Conservation (phyloP, 2,329 filamentous ascomycete species). For the Botrytis fragariae region DNA sequence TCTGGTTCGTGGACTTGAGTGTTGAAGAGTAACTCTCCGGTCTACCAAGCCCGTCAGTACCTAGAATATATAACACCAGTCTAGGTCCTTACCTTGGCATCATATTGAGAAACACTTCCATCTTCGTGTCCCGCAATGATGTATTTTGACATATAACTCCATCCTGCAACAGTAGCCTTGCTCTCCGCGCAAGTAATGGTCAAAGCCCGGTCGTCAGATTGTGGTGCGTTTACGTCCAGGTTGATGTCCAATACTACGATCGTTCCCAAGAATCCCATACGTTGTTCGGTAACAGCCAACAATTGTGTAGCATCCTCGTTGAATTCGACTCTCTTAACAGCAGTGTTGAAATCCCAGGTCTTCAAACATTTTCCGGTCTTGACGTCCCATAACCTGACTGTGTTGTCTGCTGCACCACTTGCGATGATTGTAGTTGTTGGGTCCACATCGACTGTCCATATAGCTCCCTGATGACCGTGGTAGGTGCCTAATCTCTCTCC, state of each 20-base stretch:
- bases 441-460: constrained; percentile 98
- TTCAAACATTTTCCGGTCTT: constrained; percentile 90
- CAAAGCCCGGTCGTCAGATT: constrained; percentile 77
- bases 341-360: constrained; percentile 96
- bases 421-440: constrained; percentile 88
- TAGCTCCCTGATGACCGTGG: constrained; percentile 92
- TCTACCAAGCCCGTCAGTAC: constrained; percentile 45
- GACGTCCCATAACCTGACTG: constrained; percentile 94
- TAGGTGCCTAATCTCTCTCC: constrained; percentile 97
- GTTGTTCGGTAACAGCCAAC: constrained; percentile 95
- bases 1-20: constrained; percentile 83
- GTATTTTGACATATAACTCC: constrained; percentile 91
- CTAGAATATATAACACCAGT: neutral
- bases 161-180: constrained; percentile 96
- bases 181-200: constrained; percentile 92
- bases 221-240: constrained; percentile 76
- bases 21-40: constrained; percentile 78
- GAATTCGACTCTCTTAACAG: constrained; percentile 98
- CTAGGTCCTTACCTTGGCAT: constrained; percentile 67
- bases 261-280: constrained; percentile 91
- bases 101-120: constrained; percentile 85
- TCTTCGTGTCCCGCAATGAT: constrained; percentile 98
- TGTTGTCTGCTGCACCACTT: constrained; percentile 96
- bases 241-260: constrained; percentile 91
- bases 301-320: constrained; percentile 88